A percentile compares a stretch with the other conserved stretches of the same genome.
These are phyloP conservation scores for Meripilus lineatus DNA, from an alignment of 1,284 basidiomycete genomes.

Conservation along the genomic window DNA sequence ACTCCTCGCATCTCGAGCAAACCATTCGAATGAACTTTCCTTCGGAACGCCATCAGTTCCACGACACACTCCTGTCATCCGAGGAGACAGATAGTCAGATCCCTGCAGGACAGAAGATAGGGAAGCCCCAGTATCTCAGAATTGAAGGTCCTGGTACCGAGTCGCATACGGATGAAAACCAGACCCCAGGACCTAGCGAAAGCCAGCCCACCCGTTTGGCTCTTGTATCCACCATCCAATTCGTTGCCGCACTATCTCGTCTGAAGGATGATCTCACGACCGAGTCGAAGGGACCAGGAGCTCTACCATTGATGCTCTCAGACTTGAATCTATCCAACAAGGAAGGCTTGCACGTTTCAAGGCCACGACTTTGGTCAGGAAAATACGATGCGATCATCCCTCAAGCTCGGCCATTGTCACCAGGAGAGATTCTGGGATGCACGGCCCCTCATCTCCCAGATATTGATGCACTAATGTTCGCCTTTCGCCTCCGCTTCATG, in stretches of 20 bases:
- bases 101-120: conserved; percentile 51
- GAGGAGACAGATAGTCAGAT: conserved; percentile 45
- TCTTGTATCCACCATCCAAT: conserved; percentile 93
- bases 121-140: conserved; percentile 44
- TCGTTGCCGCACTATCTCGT: conserved; percentile 83
- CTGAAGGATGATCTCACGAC: conserved; percentile 74
- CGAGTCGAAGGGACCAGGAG: conserved; percentile 26
- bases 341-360: neutral
- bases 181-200: conserved; percentile 4
- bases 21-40: conserved; percentile 93
- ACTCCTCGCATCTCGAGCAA: conserved; percentile 76
- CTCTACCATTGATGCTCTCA: conserved; percentile 3
- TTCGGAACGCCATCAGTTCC: conserved; percentile 58
- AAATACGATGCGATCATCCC: conserved; percentile 83
- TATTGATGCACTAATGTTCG: conserved; percentile 85
- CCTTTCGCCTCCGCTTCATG: conserved; percentile 13
- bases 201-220: conserved; percentile 68
- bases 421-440: conserved; percentile 96
- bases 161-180: conserved; percentile 7
- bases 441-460: conserved; percentile 84
- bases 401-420: conserved; percentile 89
- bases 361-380: conserved; percentile 44
- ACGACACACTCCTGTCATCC: conserved; percentile 48
- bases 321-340: conserved; percentile 6
- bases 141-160: conserved; percentile 42